Percentiles rank a stretch among this genome's conserved stretches.
These are phyloP conservation scores for Rhododendron simsii DNA, from an alignment of 148 eudicot species.

Conservation along the genomic window DNA sequence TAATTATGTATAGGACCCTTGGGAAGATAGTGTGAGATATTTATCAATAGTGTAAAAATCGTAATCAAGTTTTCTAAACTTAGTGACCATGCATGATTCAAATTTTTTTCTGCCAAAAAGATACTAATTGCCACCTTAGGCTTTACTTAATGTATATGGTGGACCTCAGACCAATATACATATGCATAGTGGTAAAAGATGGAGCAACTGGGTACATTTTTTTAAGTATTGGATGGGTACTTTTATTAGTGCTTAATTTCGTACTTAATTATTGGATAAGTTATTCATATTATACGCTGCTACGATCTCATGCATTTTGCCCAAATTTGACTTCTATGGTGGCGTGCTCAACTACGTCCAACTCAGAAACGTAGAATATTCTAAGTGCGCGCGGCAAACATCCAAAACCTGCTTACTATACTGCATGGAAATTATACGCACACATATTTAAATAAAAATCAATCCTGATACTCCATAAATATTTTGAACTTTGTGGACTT, in stretches of 20 bases:
- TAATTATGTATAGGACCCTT: neutral
- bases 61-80: neutral
- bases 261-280: neutral
- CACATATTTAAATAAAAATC: neutral
- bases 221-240: neutral
- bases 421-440: neutral
- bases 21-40: neutral
- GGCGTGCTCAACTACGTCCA: neutral
- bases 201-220: neutral
- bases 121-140: neutral
- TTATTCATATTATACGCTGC: neutral
- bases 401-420: neutral
- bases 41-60: neutral
- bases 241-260: neutral
- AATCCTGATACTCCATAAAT: neutral
- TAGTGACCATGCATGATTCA: neutral
- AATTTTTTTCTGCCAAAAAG: neutral
- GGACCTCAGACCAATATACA: neutral
- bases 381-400: neutral
- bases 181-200: neutral
- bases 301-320: neutral
- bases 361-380: neutral
- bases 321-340: neutral
- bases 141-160: neutral
- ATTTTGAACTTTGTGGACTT: neutral